Evolutionary conservation across 768 basidiomycete species (phyloP), one percentile per base, ranked within the genome.

Genomic region (Coprinellus micaceus): DNA sequence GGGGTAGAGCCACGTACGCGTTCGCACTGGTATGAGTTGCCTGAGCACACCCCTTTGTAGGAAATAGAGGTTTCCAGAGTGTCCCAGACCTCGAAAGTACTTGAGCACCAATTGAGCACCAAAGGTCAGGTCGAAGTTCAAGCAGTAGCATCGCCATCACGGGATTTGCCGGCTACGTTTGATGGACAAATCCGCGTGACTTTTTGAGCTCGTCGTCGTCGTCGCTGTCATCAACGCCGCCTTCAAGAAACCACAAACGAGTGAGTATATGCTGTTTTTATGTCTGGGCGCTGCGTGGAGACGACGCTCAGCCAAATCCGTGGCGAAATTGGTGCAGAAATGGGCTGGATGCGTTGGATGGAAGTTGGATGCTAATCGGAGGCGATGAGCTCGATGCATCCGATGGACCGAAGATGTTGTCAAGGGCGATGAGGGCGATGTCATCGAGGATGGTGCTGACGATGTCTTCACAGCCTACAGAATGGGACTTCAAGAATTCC

Each of bases 401-500:
- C n/a, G n/a, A n/a, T n/a, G n/a, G n/a, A n/a, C n/a, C n/a, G n/a
- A n/a, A n/a, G n/a, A n/a, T n/a, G n/a, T n/a, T n/a, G n/a, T n/a
- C n/a, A n/a, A n/a, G n/a, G n/a, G n/a, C n/a, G n/a, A n/a, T n/a
- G n/a, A n/a, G n/a, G n/a, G n/a, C n/a, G n/a, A n/a, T 37, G 36
- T 37, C 9, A 33, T n/a, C 13, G 26, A 10, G 44, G 28, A 17
- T 36, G 54, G 33, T 28, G 37, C 53, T 63, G 57, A 62, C 53
- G 40, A 37, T 44, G 44, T 40, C 55, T 57, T 52, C 6, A 17
- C 40, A 15, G 25, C 36, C 19, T 51, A 24, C 52, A 76, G 85
- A 82, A 91, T 91, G 89, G 81, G 82, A 74, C 78, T 92, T 69
- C 79, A 82, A 67, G 96, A 99, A 83, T 98, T 80, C 81, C 94